phyloP scores from a whole-genome alignment of 2,329 filamentous ascomycete genomes.

The Trichoderma koningii region DNA sequence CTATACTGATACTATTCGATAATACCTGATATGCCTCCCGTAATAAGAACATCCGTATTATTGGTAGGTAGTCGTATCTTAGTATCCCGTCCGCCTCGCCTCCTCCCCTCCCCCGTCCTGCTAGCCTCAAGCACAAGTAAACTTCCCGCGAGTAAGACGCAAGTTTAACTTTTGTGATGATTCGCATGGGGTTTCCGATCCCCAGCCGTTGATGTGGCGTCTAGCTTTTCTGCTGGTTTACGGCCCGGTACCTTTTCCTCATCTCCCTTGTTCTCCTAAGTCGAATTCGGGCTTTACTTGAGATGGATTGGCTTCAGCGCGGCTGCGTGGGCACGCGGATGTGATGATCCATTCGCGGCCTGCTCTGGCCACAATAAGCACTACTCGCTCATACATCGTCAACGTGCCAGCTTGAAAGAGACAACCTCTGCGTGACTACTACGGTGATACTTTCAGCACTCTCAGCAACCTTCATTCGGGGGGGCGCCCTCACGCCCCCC shows the following conservation, averaged over 20 bases:
- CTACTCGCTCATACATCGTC: not conserved
- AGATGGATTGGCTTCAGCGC: too few relatives aligned
- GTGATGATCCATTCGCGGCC: not conserved
- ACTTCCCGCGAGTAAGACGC: slow-evolving; percentile 14
- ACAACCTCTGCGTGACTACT: not conserved
- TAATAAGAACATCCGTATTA: too few relatives aligned
- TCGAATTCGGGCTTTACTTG: not conserved
- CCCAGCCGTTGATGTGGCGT: slow-evolving; percentile 7
- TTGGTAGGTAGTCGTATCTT: too few relatives aligned
- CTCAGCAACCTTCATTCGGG: not conserved
- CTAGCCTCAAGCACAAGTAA: not conserved
- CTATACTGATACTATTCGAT: too few relatives aligned
- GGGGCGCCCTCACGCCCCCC: not conserved
- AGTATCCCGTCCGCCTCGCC: too few relatives aligned
- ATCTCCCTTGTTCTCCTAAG: not conserved
- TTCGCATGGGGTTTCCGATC: not conserved
- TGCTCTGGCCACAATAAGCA: not conserved
- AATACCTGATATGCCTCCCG: too few relatives aligned
- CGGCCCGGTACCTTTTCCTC: slow-evolving; percentile 21
- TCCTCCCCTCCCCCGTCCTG: too few relatives aligned
- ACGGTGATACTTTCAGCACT: slow-evolving; percentile 4
- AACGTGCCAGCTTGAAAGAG: not conserved
- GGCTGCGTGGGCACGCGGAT: not conserved
- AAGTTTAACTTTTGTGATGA: not conserved
- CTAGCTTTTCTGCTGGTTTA: slow-evolving; percentile 9